Base-by-base conservation (phyloP, 1,139 yeast genomes). In the Pichia norvegensis region DNA sequence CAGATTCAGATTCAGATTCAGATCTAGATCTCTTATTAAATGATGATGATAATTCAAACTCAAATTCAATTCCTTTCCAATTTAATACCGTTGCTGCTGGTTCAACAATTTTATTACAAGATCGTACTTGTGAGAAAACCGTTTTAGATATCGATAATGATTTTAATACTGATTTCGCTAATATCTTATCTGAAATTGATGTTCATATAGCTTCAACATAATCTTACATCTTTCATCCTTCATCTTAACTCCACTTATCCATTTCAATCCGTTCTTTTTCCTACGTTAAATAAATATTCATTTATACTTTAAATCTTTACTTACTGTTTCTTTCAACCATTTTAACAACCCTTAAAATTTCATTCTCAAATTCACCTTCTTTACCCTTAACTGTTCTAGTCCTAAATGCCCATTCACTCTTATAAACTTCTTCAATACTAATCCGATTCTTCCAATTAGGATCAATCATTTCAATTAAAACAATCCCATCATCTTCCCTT, bases 381-480 rank as follows among this genome's bases (percentile, higher is more conserved):
- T 6, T 33, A 16, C 20, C 37, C 9, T 6, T 16, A 19, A 10
- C 8, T 3, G 37, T 23, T 35, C 29, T 37, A n/a, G 16, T 25
- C 11, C 29, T 25, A 23, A 37, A 27, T 14, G 37, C 37, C 67
- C 67, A 63, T 29, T 56, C 62, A 19, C 52, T 45, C 42, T 52
- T 49, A 23, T 47, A 46, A 8, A 58, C 46, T 8, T 58, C 52
- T 8, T 40, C 46, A 11, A 57, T 43, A 13, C 44, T 43, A 29
- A 51, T 23, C 42, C 67, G 50, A 8, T 51, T 41, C 10, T 16
- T 33, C 13, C 55, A 54, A 38, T 52, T 46, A 1, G 67, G 66
- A 41, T 63, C 55, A 29, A 62, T 38, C 60, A 62, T 57, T 19
- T 54, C 50, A 14, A 62, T 43, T 5, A 63, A 13, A 1, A 43